Base-by-base conservation (phyloP, 2,329 filamentous ascomycete species). In the Aspergillus ochraceus region DNA sequence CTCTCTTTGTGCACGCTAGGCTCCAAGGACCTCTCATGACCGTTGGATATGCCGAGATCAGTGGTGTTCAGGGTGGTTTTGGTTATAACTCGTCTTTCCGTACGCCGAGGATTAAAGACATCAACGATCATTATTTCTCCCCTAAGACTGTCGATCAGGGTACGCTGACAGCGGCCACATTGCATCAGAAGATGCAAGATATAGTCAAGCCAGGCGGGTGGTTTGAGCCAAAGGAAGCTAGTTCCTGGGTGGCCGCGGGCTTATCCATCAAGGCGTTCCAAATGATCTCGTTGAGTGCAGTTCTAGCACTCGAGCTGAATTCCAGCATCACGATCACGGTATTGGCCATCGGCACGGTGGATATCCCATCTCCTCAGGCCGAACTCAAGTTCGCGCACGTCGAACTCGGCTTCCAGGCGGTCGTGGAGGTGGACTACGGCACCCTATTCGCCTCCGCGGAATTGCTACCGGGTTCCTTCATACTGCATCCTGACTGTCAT, bases 401-500 rank as follows among this genome's bases (percentile, higher is more conserved):
- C 20, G 74, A 80, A 61, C 58, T 81, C 0, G 76, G 74, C 17
- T 71, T 81, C 24, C 58, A 64, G 0, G 72, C 66, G 2, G 62
- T 69, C 1, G 36, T 78, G 8, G 75, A 81, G 60, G 67, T 78
- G 1, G 67, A 67, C n/a, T 62, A 67, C 5, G 78, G 77, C 1
- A 62, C 59, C n/a, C n/a, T n/a, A 17, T 57, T 81, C 39, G n/a
- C n/a, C n/a, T n/a, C n/a, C n/a, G n/a, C n/a, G n/a, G n/a, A n/a
- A n/a, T n/a, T n/a, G n/a, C 74, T 71, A 59, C 80, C 80, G 0
- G 60, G 59, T 1, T 80, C 77, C 0, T 81, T 66, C 55, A 70
- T 83, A 22, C 66, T 81, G 0, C 62, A 69, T 54, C 74, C 73
- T 0, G 60, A 68, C 32, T 81, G 79, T 57, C 77, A 79, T 64